A percentile compares a stretch with the other conserved stretches of the same genome.
Conservation (phyloP, 225 moss, liverwort and hornwort species). For the Thuidium tamariscinum region DNA sequence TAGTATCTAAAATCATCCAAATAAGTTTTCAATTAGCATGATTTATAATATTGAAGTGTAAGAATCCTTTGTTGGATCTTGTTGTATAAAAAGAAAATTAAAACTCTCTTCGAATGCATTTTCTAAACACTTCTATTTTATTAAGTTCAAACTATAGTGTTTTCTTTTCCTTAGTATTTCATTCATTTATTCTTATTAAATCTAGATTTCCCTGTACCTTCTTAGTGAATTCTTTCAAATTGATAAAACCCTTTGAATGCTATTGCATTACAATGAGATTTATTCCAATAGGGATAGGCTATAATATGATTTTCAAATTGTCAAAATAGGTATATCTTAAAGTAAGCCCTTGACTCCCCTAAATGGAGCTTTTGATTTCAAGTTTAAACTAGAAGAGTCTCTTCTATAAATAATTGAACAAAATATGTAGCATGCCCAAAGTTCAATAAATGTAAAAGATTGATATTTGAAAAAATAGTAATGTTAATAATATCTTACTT, state of each 20-base stretch:
- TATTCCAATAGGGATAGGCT: neutral
- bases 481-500: too few species aligned
- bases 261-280: neutral
- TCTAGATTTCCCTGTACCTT: fast-evolving
- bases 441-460: too few species aligned
- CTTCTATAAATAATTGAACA: too few species aligned
- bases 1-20: too few species aligned
- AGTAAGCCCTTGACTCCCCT: too few species aligned
- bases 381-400: too few species aligned
- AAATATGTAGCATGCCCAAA: too few species aligned
- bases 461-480: too few species aligned
- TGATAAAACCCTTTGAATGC: neutral
- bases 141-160: neutral
- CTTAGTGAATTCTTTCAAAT: neutral
- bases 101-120: neutral
- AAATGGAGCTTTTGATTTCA: too few species aligned
- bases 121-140: neutral
- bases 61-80: neutral
- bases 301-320: neutral
- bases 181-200: neutral
- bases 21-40: neutral
- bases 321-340: too few species aligned
- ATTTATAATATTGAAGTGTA: too few species aligned
- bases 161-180: neutral
- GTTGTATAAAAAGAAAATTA: neutral